Conservation (phyloP, 768 basidiomycete species). For the Pleurotus sapidus region DNA sequence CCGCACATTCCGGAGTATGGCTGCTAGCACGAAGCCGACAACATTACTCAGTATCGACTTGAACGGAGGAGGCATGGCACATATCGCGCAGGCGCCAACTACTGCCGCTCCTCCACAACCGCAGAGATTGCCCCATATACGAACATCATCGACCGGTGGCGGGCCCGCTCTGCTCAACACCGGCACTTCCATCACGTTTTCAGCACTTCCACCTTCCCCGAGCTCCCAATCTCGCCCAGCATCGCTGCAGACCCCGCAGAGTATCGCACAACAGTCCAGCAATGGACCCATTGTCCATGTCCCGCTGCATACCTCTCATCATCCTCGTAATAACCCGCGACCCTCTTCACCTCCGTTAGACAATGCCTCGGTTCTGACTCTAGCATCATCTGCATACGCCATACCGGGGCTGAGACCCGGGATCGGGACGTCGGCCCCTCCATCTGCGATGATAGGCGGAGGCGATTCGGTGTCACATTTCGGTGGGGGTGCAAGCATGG, state of each 20-base stretch:
- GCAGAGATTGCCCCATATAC: slow-evolving; percentile 58
- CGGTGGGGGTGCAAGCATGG: slow-evolving; percentile 46
- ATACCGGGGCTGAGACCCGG: slow-evolving; percentile 55
- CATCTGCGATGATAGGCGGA: slow-evolving; percentile 46
- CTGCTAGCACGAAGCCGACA: slow-evolving; percentile 92
- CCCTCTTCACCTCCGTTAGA: slow-evolving; percentile 89
- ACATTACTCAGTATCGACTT: slow-evolving; percentile 90
- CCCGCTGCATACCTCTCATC: slow-evolving; percentile 86
- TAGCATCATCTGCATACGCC: slow-evolving; percentile 92
- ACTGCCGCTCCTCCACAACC: slow-evolving; percentile 49
- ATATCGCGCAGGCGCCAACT: slow-evolving; percentile 83
- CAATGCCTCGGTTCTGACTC: slow-evolving; percentile 89
- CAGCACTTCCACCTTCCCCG: slow-evolving; percentile 55
- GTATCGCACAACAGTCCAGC: slow-evolving; percentile 24
- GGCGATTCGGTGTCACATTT: slow-evolving; percentile 73
- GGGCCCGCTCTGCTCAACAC: slow-evolving; percentile 37
- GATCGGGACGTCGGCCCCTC: slow-evolving; percentile 39
- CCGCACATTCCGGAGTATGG: slow-evolving; percentile 77
- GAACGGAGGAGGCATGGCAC: slow-evolving; percentile 71
- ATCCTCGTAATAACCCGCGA: slow-evolving; percentile 93
- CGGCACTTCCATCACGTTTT: slow-evolving; percentile 69
- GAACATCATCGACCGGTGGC: slow-evolving; percentile 57
- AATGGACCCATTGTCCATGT: slow-evolving; percentile 59
- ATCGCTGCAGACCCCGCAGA: slow-evolving; percentile 31
- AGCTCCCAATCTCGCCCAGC: slow-evolving; percentile 36